Base-by-base conservation (phyloP, 805 yeast genomes). In the Saturnispora mendoncae region DNA sequence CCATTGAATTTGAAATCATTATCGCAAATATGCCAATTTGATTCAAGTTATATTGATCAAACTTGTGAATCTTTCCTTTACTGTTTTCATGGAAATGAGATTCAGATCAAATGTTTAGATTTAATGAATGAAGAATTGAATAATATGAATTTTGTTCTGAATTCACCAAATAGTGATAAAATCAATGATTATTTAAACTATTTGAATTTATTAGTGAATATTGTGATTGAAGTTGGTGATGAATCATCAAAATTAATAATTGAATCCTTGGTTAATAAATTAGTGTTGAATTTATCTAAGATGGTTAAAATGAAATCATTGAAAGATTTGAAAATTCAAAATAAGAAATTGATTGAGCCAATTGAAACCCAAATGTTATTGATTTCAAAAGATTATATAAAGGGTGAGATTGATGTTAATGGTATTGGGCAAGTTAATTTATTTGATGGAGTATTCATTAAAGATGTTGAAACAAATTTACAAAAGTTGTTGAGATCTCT, bases 1-100 rank as follows among this genome's bases (percentile, higher is more conserved):
- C 66, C 71, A 0, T 42, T 57, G 9, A 31, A 67, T 2, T 35
- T 73, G 6, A 68, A 63, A 13, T 46, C 58, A 2, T 27, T 57
- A 20, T 32, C 59, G 2, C 29, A 37, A 1, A 29, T 58, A n/a
- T 47, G 57, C 33, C 34, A 43, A 3, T 18, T 29, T 3, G 60
- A 57, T 20, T 14, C 27, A 3, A 36, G 44, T 2, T 48, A 34
- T 14, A 39, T 33, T 14, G 28, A 42, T 2, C 33, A 43, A 4
- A 14, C 49, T 6, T 17, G 49, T 2, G 49, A 43, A 5, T 46
- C 57, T 3, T 26, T 57, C n/a, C 26, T 49, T 0, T 38, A 32
- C 25, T 45, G 43, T 14, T 26, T 45, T 2, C 50, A 56, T 21
- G 12, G 42, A 3, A 30, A 39, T 3, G 36, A 15, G 0, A 47